phyloP scores from a whole-genome alignment of 305 asterid species.

The Fraxinus angustifolia region DNA sequence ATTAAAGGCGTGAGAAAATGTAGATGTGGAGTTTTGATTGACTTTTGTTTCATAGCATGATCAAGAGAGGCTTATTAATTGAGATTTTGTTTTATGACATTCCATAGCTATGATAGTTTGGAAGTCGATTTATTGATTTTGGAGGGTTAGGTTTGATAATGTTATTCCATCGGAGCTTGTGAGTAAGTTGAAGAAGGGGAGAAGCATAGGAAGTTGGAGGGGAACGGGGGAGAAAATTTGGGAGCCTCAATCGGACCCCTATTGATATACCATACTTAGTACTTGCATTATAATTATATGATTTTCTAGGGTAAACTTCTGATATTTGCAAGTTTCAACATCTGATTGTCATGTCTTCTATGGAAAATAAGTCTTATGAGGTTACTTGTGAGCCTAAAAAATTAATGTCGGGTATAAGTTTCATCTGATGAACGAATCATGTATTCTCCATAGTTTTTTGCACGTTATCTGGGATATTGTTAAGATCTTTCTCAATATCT shows the following conservation, averaged over 20 bases:
- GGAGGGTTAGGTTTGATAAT: background rate
- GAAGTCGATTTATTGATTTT: background rate
- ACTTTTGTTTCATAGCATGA: slow-evolving; percentile 3
- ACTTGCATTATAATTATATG: background rate
- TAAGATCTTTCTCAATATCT: background rate
- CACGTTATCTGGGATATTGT: background rate
- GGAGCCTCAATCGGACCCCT: background rate
- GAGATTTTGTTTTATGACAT: background rate
- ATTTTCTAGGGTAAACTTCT: background rate
- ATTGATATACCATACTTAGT: background rate
- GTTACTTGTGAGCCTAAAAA: background rate
- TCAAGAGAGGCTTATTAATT: background rate
- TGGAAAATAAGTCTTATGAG: background rate
- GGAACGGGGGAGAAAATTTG: background rate
- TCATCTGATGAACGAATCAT: background rate
- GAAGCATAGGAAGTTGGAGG: background rate
- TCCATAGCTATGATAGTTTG: background rate
- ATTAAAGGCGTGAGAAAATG: background rate
- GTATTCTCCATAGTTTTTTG: background rate
- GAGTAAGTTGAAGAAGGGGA: background rate
- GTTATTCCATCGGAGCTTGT: background rate
- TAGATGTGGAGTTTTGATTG: background rate
- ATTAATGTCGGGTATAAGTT: background rate
- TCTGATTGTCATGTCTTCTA: background rate
- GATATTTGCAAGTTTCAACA: background rate